Base-by-base conservation (phyloP, 306 rosid genomes). In the Crataegus laevigata region DNA sequence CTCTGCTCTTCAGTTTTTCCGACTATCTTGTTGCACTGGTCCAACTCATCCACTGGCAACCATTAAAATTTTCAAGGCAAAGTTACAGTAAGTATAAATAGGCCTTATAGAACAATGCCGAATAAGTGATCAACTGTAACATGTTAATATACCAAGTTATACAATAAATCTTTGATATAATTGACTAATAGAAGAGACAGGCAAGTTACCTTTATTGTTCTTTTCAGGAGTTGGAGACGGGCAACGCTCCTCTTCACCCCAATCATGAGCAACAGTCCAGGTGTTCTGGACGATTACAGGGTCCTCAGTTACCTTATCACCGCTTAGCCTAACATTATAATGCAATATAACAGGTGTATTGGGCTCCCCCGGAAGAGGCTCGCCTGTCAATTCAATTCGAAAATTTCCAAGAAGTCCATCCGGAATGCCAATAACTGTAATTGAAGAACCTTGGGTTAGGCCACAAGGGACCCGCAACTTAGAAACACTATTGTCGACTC, bases 201-300 rank as follows among this genome's bases (percentile, higher is more conserved):
- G 55, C 68, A 18, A 66, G 50, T 73, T 81, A 96, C 99, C 98
- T 87, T 90, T 89, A 70, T 81, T 88, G 58, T 85, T 79, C 75
- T 90, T 89, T 68, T 89, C 92, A 42, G 98, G 84, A 66, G 65
- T 68, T 24, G 97, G 97, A 63, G 96, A 85, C 59, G 99, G 99
- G 63, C 99, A 96, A 3, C 99, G 99, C 79, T 90, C 98, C 89
- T 96, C 99, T 59, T 81, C 96, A 71, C 96, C 98, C 98, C 99
- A 96, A 75, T 96, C 98, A 88, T 82, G 97, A 83, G 96, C 93
- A 47, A 83, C 70, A 34, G 98, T 90, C 99, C 99, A 96, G 68
- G 98, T 83, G 90, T 96, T 96, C 76, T 92, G 99, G 78, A 96
- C 99, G 70, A 96, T 90, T 79, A 92, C 94, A 75, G 99, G 96